Evolutionary conservation across 2,329 filamentous ascomycete species (phyloP).

Genomic region (Alternaria brassicae): DNA sequence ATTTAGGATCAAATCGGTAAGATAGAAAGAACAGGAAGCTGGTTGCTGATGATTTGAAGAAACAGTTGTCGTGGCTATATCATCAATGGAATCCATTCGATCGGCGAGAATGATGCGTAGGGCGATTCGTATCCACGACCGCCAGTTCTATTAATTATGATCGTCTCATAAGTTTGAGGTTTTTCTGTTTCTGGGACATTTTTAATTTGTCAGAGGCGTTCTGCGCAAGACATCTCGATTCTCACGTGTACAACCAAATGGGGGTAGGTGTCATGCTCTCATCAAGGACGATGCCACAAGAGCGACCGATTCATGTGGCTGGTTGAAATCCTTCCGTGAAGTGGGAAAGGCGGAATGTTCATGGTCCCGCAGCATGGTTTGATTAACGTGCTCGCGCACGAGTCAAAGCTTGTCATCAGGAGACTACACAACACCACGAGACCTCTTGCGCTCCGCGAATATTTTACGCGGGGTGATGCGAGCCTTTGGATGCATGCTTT

Average conservation of each 20-base stretch:
- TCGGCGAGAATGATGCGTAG: neutral
- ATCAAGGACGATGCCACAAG: neutral
- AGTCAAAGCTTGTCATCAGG: neutral
- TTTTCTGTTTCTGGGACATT: too few species aligned
- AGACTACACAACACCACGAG: neutral
- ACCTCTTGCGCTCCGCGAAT: neutral
- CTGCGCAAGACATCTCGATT: too few species aligned
- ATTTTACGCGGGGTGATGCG: neutral
- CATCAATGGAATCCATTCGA: neutral
- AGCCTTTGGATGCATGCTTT: neutral
- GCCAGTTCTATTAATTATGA: neutral
- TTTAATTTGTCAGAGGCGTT: too few species aligned
- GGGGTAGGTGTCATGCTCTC: neutral
- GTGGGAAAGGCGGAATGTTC: neutral
- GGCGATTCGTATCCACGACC: neutral
- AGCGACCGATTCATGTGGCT: neutral
- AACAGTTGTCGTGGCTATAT: neutral
- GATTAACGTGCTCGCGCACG: neutral
- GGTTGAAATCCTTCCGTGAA: neutral
- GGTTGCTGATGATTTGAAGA: too few species aligned
- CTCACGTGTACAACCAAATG: neutral
- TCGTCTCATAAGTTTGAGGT: neutral
- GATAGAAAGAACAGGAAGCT: too few species aligned
- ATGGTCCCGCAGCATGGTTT: neutral
- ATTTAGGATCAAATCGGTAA: neutral